These are phyloP conservation scores for Coemansia sp. DNA, from an alignment of 192 early-diverging fungal genomes.

Conservation along the genomic window DNA sequence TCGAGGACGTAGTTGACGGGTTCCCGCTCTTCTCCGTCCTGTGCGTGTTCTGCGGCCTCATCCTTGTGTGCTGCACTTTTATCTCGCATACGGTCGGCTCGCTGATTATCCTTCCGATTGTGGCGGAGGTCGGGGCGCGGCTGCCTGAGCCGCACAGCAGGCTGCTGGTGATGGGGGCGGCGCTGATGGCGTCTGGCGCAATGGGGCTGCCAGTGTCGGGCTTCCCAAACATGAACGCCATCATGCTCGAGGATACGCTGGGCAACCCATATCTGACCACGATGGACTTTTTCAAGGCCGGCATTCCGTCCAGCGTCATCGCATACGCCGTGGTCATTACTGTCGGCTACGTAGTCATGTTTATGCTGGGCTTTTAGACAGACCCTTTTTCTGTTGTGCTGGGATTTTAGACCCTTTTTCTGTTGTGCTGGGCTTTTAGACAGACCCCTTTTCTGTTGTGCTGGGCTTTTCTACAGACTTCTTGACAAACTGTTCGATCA, in stretches of 20 bases:
- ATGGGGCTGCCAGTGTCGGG: constrained; percentile 93
- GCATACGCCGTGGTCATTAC: constrained; percentile 73
- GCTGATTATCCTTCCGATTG: constrained; percentile 94
- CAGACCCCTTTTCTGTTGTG: neutral
- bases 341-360: constrained; percentile 78
- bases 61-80: constrained; percentile 87
- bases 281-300: constrained; percentile 81
- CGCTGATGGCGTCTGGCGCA: constrained; percentile 85
- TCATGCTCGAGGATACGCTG: constrained; percentile 85
- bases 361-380: constrained; percentile 59
- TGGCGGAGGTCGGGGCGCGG: constrained; percentile 80
- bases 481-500: too few relatives aligned
- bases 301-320: constrained; percentile 73
- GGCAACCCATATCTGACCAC: constrained; percentile 83
- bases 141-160: constrained; percentile 78
- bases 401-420: neutral
- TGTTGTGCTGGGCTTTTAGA: constrained; percentile 60
- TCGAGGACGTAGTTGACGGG: constrained; percentile 67
- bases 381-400: neutral
- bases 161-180: constrained; percentile 81
- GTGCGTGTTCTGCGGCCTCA: constrained; percentile 75
- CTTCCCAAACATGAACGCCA: constrained; percentile 98
- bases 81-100: constrained; percentile 96
- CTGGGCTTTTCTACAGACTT: too few relatives aligned
- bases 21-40: constrained; percentile 73